phyloP scores from a whole-genome alignment of 2,329 filamentous ascomycete genomes.

The Akanthomyces uredinophilus region DNA sequence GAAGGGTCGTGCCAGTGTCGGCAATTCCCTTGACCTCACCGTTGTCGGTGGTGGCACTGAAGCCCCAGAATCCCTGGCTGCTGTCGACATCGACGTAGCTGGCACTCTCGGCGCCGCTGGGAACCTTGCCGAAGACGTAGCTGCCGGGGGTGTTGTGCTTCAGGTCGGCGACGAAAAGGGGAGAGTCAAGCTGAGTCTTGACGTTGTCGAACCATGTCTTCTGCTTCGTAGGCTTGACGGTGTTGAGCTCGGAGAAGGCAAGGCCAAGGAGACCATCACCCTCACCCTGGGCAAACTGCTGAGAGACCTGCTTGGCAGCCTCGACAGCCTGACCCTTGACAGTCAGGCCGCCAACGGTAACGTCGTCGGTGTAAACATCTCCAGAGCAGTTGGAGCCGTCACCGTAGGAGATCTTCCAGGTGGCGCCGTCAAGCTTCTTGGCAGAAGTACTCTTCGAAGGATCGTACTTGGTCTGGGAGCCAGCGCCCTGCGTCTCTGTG shows the following conservation, averaged over 20 bases:
- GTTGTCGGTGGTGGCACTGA: slow-evolving; percentile 19
- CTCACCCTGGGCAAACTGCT: slow-evolving; percentile 39
- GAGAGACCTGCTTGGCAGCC: slow-evolving; percentile 35
- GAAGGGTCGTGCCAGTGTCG: slow-evolving; percentile 59
- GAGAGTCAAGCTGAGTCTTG: slow-evolving; percentile 17
- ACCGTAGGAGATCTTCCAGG: slow-evolving; percentile 42
- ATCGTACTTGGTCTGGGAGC: slow-evolving; percentile 35
- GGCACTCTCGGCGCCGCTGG: slow-evolving; percentile 53
- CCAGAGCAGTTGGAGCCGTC: slow-evolving; percentile 39
- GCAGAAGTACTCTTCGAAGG: slow-evolving; percentile 35
- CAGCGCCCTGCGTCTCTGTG: slow-evolving; percentile 23
- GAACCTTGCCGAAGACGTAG: slow-evolving; percentile 56
- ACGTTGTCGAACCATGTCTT: slow-evolving; percentile 40
- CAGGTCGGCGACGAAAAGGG: slow-evolving; percentile 65
- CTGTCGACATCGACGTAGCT: slow-evolving; percentile 58
- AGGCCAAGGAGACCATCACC: slow-evolving; percentile 28
- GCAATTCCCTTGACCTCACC: slow-evolving; percentile 41
- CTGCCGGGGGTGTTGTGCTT: slow-evolving; percentile 55
- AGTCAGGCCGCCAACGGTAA: slow-evolving; percentile 37
- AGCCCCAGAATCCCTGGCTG: slow-evolving; percentile 59
- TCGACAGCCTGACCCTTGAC: slow-evolving; percentile 41
- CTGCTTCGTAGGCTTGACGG: slow-evolving; percentile 37
- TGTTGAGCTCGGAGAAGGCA: slow-evolving; percentile 39
- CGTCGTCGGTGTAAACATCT: slow-evolving; percentile 39
- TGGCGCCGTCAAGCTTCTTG: slow-evolving; percentile 30